A percentile compares a stretch with the other conserved stretches of the same genome.
phyloP scores from a whole-genome alignment of 2,329 filamentous ascomycete genomes.

The Ophiocordyceps unilateralis region DNA sequence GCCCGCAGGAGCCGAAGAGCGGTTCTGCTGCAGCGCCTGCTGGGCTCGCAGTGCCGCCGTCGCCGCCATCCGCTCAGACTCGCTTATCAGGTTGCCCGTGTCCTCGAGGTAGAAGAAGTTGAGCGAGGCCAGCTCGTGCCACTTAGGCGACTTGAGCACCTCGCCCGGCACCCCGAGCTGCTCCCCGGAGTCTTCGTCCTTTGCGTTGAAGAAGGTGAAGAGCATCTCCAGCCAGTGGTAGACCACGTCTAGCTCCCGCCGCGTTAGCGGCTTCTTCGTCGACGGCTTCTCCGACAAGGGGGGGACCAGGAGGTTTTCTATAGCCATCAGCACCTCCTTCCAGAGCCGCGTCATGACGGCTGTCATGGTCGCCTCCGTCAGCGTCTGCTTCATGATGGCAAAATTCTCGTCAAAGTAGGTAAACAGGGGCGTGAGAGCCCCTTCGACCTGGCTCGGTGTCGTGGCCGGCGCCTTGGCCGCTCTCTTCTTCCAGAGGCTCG shows the following conservation, averaged over 20 bases:
- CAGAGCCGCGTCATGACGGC: slow-evolving; percentile 95
- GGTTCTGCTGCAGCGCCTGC: slow-evolving; percentile 47
- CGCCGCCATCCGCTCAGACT: slow-evolving; percentile 89
- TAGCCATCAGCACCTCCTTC: slow-evolving; percentile 90
- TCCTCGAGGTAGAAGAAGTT: slow-evolving; percentile 98
- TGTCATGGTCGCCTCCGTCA: slow-evolving; percentile 92
- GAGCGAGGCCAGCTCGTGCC: slow-evolving; percentile 87
- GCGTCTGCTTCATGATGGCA: slow-evolving; percentile 92
- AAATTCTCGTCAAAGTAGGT: slow-evolving; percentile 98
- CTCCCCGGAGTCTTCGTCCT: slow-evolving; percentile 65
- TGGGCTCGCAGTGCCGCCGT: slow-evolving; percentile 63
- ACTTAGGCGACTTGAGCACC: slow-evolving; percentile 91
- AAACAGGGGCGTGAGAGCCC: slow-evolving; percentile 70
- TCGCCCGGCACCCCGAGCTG: slow-evolving; percentile 79
- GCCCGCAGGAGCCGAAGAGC: slow-evolving; percentile 48
- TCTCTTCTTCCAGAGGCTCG: slow-evolving; percentile 49
- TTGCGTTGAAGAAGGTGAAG: slow-evolving; percentile 87
- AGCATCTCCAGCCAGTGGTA: slow-evolving; percentile 87
- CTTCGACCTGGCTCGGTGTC: slow-evolving; percentile 58
- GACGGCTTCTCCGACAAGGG: slow-evolving; percentile 91
- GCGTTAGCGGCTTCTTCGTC: slow-evolving; percentile 62
- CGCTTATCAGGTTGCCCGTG: slow-evolving; percentile 78
- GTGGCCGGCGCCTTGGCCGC: slow-evolving; percentile 37
- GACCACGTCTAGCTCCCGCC: slow-evolving; percentile 84
- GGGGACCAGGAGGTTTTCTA: slow-evolving; percentile 79